A percentile compares a stretch with the other conserved stretches of the same genome.
These are phyloP conservation scores for Gonium pectorale DNA, from an alignment of 139 green algal genomes.

Conservation along the genomic window DNA sequence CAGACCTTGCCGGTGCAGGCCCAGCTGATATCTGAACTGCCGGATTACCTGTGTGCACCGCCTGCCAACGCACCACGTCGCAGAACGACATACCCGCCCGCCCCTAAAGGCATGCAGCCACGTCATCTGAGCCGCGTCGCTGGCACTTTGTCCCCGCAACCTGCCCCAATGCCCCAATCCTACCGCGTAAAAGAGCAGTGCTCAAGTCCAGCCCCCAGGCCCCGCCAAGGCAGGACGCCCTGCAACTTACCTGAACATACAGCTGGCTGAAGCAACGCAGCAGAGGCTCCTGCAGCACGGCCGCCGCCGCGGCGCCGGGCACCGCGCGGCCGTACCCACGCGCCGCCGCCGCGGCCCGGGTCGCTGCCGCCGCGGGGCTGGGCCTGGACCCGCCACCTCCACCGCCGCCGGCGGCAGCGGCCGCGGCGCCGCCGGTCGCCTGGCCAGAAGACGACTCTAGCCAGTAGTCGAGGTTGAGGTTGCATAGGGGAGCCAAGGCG, in stretches of 20 bases:
- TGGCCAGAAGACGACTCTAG: neutral
- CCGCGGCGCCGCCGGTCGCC: neutral
- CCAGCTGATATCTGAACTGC: too few species aligned
- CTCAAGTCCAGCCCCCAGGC: neutral
- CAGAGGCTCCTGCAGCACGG: conserved; percentile 32
- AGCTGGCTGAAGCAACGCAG: conserved; percentile 32
- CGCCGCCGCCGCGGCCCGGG: neutral
- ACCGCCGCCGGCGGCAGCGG: neutral
- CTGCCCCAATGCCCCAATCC: too few species aligned
- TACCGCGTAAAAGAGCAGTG: neutral
- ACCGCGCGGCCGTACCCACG: neutral
- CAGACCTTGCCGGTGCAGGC: too few species aligned
- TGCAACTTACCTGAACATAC: conserved; percentile 22
- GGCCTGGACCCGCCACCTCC: neutral
- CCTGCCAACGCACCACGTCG: neutral
- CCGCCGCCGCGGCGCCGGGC: conserved; percentile 18
- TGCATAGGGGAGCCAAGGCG: conserved; percentile 11
- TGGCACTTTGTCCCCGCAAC: too few species aligned
- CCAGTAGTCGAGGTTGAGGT: conserved; percentile 41
- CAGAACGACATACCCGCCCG: neutral
- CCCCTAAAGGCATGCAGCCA: too few species aligned
- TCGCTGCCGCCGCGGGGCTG: conserved; percentile 11
- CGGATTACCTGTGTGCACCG: too few species aligned
- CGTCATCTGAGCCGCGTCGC: too few species aligned
- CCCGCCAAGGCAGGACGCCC: neutral